phyloP scores from a whole-genome alignment of 2,329 filamentous ascomycete species.

The Tolypocladium guangdongense region DNA sequence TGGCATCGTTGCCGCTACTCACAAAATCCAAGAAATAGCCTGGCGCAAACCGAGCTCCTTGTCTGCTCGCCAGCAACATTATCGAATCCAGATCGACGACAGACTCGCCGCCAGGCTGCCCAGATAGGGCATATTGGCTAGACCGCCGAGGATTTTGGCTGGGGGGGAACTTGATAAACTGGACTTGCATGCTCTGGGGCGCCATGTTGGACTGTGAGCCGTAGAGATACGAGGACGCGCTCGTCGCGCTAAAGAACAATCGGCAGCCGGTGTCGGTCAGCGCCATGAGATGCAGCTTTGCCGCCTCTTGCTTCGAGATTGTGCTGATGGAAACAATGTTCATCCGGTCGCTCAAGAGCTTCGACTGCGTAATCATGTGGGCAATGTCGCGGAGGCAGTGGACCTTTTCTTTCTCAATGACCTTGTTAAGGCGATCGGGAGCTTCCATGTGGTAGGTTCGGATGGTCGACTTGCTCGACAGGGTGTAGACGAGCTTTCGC shows the following conservation, averaged over 20 bases:
- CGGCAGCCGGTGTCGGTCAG: slow-evolving; percentile 84
- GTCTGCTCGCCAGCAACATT: slow-evolving; percentile 36
- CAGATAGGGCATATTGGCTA: slow-evolving; percentile 11
- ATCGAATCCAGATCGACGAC: slow-evolving; percentile 37
- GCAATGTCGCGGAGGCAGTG: slow-evolving; percentile 62
- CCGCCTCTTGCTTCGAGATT: slow-evolving; percentile 68
- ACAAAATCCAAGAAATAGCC: slow-evolving; percentile 89
- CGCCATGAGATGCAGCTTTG: slow-evolving; percentile 79
- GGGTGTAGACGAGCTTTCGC: slow-evolving; percentile 77
- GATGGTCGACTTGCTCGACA: slow-evolving; percentile 81
- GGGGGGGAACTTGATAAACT: slow-evolving; percentile 91
- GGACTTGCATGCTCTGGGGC: slow-evolving; percentile 94
- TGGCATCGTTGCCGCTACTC: slow-evolving; percentile 47
- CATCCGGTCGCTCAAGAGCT: slow-evolving; percentile 57
- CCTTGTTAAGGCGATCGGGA: slow-evolving; percentile 47
- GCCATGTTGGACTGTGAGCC: slow-evolving; percentile 50
- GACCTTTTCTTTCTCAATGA: slow-evolving; percentile 54
- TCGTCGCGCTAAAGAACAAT: slow-evolving; percentile 84
- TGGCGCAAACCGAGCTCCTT: slow-evolving; percentile 59
- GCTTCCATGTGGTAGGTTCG: slow-evolving; percentile 80
- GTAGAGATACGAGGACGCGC: slow-evolving; percentile 57
- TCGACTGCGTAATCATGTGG: slow-evolving; percentile 71
- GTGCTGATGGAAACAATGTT: slow-evolving; percentile 76
- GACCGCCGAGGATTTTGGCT: slow-evolving; percentile 18
- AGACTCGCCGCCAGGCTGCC: slow-evolving; percentile 22